A percentile compares a stretch with the other conserved stretches of the same genome.
Conservation (phyloP, 805 yeast species). For the Myxozyma sirexii region DNA sequence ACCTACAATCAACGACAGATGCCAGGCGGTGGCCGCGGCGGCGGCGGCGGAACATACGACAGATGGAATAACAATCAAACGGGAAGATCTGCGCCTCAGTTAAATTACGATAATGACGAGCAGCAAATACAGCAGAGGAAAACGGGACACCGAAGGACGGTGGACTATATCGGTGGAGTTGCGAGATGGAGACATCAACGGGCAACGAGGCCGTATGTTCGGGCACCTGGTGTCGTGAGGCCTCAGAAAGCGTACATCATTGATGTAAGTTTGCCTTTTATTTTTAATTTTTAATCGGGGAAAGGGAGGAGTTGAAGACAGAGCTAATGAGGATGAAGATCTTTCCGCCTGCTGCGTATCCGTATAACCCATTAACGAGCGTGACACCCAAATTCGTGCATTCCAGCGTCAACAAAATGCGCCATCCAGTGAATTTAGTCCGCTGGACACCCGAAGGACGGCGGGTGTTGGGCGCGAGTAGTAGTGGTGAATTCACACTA, state of each 20-base stretch:
- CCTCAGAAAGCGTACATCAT: slow-evolving; percentile 71
- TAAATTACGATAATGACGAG: slow-evolving; percentile 13
- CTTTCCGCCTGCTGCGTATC: slow-evolving; percentile 66
- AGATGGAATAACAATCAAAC: neutral
- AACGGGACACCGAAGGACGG: slow-evolving; percentile 64
- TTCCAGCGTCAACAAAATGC: slow-evolving; percentile 84
- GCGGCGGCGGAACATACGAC: neutral
- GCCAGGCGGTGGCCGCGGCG: neutral
- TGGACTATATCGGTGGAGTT: slow-evolving; percentile 76
- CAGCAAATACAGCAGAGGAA: slow-evolving; percentile 21
- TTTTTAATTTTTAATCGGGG: neutral
- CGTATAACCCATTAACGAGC: slow-evolving; percentile 58
- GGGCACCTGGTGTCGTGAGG: slow-evolving; percentile 40
- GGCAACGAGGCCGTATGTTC: slow-evolving; percentile 42
- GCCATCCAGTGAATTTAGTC: slow-evolving; percentile 59
- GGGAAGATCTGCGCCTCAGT: slow-evolving; percentile 1
- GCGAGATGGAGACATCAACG: slow-evolving; percentile 61
- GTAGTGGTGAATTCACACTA: slow-evolving; percentile 92
- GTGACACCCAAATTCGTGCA: slow-evolving; percentile 83
- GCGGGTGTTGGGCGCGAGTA: slow-evolving; percentile 83
- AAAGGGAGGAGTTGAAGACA: too few relatives aligned
- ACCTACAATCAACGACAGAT: neutral
- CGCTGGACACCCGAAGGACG: slow-evolving; percentile 96
- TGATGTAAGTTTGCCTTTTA: slow-evolving; percentile 29
- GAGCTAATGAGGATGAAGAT: slow-evolving; percentile 37